Percentiles rank a stretch among this genome's conserved stretches.
phyloP scores from a whole-genome alignment of 768 basidiomycete genomes.

The Heimioporus sp. region DNA sequence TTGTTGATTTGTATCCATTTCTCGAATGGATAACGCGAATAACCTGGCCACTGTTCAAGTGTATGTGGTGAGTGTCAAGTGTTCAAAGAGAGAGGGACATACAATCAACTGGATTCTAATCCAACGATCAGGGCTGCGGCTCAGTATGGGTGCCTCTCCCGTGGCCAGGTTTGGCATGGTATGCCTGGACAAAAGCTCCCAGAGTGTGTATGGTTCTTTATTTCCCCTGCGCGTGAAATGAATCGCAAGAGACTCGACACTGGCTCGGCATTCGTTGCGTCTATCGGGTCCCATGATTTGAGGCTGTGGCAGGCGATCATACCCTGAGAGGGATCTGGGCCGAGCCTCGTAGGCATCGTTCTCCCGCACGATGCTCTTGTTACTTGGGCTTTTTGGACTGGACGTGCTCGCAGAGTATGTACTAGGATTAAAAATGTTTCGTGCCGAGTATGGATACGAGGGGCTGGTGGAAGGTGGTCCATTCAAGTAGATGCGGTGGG shows the following conservation, averaged over 20 bases:
- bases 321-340: background rate
- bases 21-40: conserved; percentile 35
- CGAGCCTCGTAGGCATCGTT: conserved; percentile 1
- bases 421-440: conserved; percentile 26
- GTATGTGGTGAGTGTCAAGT: background rate
- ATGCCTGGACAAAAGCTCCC: conserved; percentile 20
- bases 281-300: conserved; percentile 12
- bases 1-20: conserved; percentile 37
- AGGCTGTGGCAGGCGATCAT: conserved; percentile 23
- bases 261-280: conserved; percentile 6
- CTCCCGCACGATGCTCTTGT: background rate
- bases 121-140: conserved; percentile 21
- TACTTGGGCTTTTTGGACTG: conserved; percentile 3
- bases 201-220: conserved; percentile 26
- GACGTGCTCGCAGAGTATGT: conserved; percentile 13
- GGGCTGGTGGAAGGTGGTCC: conserved; percentile 16
- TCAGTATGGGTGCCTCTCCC: conserved; percentile 20
- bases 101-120: conserved; percentile 39
- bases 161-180: conserved; percentile 26
- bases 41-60: conserved; percentile 47
- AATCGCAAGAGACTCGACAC: conserved; percentile 26
- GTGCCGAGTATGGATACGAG: conserved; percentile 29
- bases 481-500: conserved; percentile 16
- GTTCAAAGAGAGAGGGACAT: conserved; percentile 1
- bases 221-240: conserved; percentile 28